Evolutionary conservation across 192 early-diverging fungal species (phyloP).

Genomic region (Coemansia sp.): DNA sequence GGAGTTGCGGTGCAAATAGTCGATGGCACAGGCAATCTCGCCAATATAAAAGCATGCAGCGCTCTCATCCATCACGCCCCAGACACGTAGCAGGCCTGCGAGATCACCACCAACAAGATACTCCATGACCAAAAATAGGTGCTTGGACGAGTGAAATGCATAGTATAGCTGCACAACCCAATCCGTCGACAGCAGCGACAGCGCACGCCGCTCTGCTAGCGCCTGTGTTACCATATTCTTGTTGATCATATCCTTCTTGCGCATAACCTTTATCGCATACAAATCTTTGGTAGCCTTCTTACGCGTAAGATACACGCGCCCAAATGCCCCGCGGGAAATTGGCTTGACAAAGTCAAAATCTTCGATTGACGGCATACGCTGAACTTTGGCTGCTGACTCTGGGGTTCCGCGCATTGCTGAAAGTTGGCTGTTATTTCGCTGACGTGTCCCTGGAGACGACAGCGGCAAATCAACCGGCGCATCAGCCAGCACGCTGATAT

Average conservation of each 20-base stretch:
- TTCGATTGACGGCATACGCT: conserved; percentile 76
- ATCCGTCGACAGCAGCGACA: conserved; percentile 74
- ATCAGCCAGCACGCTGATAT: neutral
- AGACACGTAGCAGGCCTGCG: conserved; percentile 69
- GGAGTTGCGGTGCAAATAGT: conserved; percentile 86
- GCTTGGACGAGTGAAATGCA: conserved; percentile 85
- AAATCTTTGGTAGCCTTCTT: conserved; percentile 86
- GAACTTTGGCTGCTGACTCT: conserved; percentile 39
- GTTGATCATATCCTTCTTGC: conserved; percentile 90
- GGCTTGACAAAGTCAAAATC: conserved; percentile 96
- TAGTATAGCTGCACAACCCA: conserved; percentile 94
- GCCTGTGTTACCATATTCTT: conserved; percentile 97
- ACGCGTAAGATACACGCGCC: conserved; percentile 83
- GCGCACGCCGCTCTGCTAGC: conserved; percentile 80
- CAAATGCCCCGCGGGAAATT: conserved; percentile 92
- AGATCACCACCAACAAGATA: conserved; percentile 88
- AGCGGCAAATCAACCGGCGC: conserved; percentile 14
- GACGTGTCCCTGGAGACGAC: conserved; percentile 35
- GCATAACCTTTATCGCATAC: conserved; percentile 90
- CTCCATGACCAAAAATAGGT: conserved; percentile 89
- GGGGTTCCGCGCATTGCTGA: conserved; percentile 35
- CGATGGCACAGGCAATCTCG: conserved; percentile 85
- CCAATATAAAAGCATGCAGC: conserved; percentile 88
- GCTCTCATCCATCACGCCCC: conserved; percentile 75
- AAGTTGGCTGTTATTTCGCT: conserved; percentile 48